phyloP scores from a whole-genome alignment of 23 red algal genomes.

The Agarophyton chilense region DNA sequence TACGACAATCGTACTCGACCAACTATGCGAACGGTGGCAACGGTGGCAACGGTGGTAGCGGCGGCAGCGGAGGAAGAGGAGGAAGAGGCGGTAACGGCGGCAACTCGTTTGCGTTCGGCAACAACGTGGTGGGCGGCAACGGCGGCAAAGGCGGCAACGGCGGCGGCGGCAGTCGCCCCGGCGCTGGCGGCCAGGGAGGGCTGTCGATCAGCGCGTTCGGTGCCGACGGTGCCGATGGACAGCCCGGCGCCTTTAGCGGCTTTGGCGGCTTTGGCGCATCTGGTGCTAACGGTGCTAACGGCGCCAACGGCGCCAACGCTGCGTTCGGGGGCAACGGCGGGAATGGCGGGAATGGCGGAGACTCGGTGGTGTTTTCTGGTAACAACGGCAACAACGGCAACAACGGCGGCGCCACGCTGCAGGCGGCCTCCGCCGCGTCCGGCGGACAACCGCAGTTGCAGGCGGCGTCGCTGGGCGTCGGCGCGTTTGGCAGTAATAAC shows the following conservation, averaged over 20 bases:
- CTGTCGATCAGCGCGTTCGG: background rate
- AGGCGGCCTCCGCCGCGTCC: background rate
- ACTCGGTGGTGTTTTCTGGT: background rate
- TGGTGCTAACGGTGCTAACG: background rate
- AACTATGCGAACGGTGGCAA: too few species aligned
- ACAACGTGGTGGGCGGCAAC: background rate
- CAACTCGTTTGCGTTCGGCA: too few species aligned
- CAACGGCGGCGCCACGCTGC: background rate
- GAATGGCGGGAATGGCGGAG: slow-evolving; percentile 1
- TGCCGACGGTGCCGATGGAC: too few species aligned
- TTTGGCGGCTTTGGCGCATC: background rate
- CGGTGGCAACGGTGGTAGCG: too few species aligned
- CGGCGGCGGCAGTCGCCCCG: background rate
- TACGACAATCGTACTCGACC: background rate
- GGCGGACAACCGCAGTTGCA: background rate
- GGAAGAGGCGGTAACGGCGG: too few species aligned
- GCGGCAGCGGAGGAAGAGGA: too few species aligned
- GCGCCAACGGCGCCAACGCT: background rate
- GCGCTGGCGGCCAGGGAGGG: background rate
- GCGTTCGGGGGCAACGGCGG: slow-evolving; percentile 6
- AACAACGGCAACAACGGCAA: background rate
- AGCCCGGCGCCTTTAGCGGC: too few species aligned
- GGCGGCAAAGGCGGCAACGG: slow-evolving; percentile 26
- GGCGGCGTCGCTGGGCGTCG: background rate
- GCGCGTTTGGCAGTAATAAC: background rate